Evolutionary conservation across 2,329 filamentous ascomycete genomes (phyloP).

Genomic region (Dactylellina sp.): DNA sequence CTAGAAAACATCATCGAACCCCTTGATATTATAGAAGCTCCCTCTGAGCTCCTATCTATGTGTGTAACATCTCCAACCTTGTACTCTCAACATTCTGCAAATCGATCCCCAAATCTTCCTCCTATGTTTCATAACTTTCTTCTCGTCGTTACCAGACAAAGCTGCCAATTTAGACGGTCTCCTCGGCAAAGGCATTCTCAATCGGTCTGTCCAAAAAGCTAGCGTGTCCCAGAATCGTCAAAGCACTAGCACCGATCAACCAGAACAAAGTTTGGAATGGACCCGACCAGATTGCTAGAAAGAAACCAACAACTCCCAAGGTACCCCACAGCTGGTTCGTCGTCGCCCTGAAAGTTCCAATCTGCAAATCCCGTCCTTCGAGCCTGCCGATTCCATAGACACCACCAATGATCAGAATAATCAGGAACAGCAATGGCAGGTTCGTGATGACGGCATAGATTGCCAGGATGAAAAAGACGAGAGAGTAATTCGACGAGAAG

Average conservation of each 20-base stretch:
- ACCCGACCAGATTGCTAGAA: constrained; percentile 85
- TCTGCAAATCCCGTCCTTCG: constrained; percentile 84
- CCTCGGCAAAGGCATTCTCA: constrained; percentile 99
- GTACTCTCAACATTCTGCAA: constrained; percentile 6
- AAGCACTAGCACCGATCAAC: constrained; percentile 94
- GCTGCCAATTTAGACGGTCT: constrained; percentile 85
- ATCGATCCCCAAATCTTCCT: neutral
- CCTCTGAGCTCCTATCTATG: neutral
- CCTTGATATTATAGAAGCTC: neutral
- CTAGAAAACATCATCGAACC: neutral
- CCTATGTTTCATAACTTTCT: neutral
- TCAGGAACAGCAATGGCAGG: constrained; percentile 86
- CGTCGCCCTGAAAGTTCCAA: constrained; percentile 80
- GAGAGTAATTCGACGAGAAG: constrained; percentile 98
- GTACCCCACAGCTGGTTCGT: constrained; percentile 94
- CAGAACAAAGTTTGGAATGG: constrained; percentile 88
- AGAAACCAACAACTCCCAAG: constrained; percentile 83
- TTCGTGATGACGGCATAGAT: constrained; percentile 96
- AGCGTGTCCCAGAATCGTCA: constrained; percentile 94
- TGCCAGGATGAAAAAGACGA: constrained; percentile 92
- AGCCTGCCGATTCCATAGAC: constrained; percentile 94
- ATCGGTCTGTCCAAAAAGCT: constrained; percentile 97
- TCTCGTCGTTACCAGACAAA: neutral
- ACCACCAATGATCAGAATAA: constrained; percentile 84
- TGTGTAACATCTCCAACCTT: neutral